Base-by-base conservation (phyloP, 2,329 filamentous ascomycete species). In the Zymoseptoria ardabiliae region DNA sequence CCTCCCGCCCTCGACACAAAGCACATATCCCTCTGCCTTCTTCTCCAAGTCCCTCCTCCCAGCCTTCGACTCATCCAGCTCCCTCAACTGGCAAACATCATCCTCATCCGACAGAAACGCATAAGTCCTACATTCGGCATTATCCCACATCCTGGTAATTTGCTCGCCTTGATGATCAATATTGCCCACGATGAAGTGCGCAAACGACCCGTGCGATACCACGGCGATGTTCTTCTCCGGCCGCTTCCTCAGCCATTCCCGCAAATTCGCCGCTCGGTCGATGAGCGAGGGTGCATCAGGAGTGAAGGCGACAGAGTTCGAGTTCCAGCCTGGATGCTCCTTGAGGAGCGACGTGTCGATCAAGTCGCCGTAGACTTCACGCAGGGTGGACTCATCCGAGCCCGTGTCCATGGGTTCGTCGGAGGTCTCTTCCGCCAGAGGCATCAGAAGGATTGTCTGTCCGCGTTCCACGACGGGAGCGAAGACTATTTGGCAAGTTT, bases 331-430 rank as follows among this genome's bases (percentile, higher is more conserved):
- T 45, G 61, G 49, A 11, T 93, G 82, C 3, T 82, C 71, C 3
- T 75, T 73, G 52, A 89, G 71, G 72, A 52, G 54, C 17, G 41
- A 25, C 8, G 49, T 50, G 28, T 95, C 89, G 1, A 91, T 84
- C 8, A 64, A n/a, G 20, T 61, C 53, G 1, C 57, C 61, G 53
- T 66, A 67, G 20, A 60, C 59, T 10, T 35, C 20, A 6, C 54
- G 22, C 4, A 66, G 45, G 1, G 53, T 57, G 2, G 21, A 48
- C 49, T 56, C 23, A 3, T 25, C 23, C 5, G 60, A 61, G 2
- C 66, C 65, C 1, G 66, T 68, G 25, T 68, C 65, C 49, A 61
- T 66, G 5, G 64, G 62, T 13, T 66, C 58, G 45, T 58, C 54
- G 1, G 60, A 60, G 13, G 56, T 55, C 57, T 68, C 65, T 48